Evolutionary conservation across 164 flowering plant species (phyloP).

Genomic region (Chimonanthus praecox): DNA sequence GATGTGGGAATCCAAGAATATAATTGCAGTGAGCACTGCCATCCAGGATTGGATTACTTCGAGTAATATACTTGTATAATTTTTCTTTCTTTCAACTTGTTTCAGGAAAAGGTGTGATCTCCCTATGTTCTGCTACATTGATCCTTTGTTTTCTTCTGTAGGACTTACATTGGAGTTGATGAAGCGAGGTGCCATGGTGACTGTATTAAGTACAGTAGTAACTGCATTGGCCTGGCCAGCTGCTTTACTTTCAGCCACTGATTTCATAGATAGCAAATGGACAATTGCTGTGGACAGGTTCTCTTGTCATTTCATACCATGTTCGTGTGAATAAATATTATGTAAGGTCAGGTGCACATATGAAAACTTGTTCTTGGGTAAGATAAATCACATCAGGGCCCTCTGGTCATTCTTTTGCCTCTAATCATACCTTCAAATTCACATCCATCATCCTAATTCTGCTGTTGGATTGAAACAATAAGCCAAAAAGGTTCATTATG

Average conservation of each 20-base stretch:
- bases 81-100: neutral
- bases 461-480: no score
- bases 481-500: no score
- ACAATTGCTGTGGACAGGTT: conserved; percentile 92
- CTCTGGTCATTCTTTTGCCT: no score
- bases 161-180: conserved; percentile 79
- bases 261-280: conserved; percentile 96
- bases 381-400: no score
- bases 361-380: no score
- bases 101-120: neutral
- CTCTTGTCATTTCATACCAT: neutral
- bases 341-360: no score
- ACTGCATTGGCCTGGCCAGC: conserved; percentile 98
- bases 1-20: conserved; percentile 94
- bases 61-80: conserved; percentile 49
- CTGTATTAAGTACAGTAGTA: conserved; percentile 76
- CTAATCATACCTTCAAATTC: no score
- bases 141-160: conserved; percentile 25
- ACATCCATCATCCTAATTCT: no score
- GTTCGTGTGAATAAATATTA: no score
- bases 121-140: neutral
- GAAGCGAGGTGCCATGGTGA: conserved; percentile 98
- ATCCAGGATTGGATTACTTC: conserved; percentile 98
- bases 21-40: conserved; percentile 95
- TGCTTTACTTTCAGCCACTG: conserved; percentile 66